phyloP scores from a whole-genome alignment of 139 green algal species.

The Monoraphidium neglectum region DNA sequence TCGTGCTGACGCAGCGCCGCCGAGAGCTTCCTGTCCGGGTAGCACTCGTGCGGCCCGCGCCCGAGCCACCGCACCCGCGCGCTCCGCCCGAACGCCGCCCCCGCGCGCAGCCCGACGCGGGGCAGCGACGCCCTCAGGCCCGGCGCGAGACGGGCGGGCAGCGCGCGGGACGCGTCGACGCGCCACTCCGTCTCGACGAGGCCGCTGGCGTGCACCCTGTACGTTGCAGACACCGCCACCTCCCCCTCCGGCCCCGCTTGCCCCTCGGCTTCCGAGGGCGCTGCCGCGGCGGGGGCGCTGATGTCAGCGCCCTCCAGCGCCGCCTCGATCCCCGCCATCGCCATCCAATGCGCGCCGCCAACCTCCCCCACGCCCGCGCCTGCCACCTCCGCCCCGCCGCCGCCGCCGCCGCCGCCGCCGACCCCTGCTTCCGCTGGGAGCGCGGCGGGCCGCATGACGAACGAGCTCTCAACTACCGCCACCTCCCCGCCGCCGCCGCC shows the following conservation, averaged over 20 bases:
- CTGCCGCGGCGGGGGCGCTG: neutral
- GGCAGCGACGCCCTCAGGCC: slow-evolving; percentile 34
- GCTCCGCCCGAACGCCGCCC: neutral
- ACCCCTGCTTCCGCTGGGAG: no score
- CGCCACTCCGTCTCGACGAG: slow-evolving; percentile 52
- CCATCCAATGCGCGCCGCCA: slow-evolving; percentile 72
- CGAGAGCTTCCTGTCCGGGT: slow-evolving; percentile 79
- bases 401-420: neutral
- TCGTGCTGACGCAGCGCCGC: slow-evolving; percentile 14
- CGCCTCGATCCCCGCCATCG: slow-evolving; percentile 5
- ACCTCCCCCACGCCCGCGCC: slow-evolving; percentile 61
- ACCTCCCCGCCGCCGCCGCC: neutral
- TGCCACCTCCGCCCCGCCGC: slow-evolving; percentile 1
- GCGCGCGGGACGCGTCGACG: slow-evolving; percentile 61
- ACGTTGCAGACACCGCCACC: slow-evolving; percentile 46
- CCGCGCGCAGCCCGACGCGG: slow-evolving; percentile 14
- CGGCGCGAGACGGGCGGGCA: slow-evolving; percentile 56
- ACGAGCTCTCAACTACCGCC: neutral
- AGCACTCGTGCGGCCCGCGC: slow-evolving; percentile 90
- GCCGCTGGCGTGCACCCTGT: slow-evolving; percentile 43
- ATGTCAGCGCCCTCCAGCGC: neutral
- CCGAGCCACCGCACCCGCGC: slow-evolving; percentile 72
- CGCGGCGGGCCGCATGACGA: neutral
- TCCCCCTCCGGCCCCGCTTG: slow-evolving; percentile 22
- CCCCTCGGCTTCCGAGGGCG: neutral